These are phyloP conservation scores for Globisporangium recalcitrans DNA, from an alignment of 352 stramenopile species.

Conservation along the genomic window DNA sequence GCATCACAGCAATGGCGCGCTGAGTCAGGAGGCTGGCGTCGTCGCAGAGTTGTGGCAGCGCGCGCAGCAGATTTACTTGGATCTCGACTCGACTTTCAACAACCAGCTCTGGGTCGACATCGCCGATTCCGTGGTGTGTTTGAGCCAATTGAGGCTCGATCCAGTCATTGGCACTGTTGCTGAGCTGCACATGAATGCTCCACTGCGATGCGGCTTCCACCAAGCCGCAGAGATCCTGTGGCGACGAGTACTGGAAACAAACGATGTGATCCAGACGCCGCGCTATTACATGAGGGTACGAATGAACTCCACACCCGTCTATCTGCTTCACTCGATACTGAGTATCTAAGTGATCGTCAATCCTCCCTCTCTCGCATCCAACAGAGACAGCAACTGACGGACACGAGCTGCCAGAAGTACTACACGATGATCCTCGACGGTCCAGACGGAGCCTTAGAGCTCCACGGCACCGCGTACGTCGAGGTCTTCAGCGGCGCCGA, in stretches of 20 bases:
- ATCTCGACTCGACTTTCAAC: neutral
- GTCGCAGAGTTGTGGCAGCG: neutral
- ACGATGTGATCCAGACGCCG: neutral
- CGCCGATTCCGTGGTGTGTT: neutral
- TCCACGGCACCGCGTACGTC: constrained; percentile 8
- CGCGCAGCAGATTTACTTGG: neutral
- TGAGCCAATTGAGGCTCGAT: neutral
- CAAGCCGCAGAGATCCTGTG: neutral
- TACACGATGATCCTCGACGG: neutral
- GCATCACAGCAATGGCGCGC: neutral
- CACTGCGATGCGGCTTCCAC: neutral
- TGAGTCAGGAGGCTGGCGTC: neutral
- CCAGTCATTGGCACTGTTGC: neutral
- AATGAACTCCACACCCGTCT: neutral
- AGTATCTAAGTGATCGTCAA: too few species aligned
- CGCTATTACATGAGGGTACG: constrained; percentile 9
- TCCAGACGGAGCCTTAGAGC: neutral
- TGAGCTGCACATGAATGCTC: constrained; percentile 6
- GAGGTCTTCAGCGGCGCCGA: neutral
- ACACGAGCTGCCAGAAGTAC: constrained; percentile 1
- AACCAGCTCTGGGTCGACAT: neutral
- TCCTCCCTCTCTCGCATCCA: neutral
- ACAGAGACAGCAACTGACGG: neutral
- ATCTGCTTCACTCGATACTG: too few species aligned
- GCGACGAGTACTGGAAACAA: neutral